Evolutionary conservation across 768 basidiomycete genomes (phyloP), one percentile per base, ranked within the genome.

Genomic region (Fomitopsis pulvina): DNA sequence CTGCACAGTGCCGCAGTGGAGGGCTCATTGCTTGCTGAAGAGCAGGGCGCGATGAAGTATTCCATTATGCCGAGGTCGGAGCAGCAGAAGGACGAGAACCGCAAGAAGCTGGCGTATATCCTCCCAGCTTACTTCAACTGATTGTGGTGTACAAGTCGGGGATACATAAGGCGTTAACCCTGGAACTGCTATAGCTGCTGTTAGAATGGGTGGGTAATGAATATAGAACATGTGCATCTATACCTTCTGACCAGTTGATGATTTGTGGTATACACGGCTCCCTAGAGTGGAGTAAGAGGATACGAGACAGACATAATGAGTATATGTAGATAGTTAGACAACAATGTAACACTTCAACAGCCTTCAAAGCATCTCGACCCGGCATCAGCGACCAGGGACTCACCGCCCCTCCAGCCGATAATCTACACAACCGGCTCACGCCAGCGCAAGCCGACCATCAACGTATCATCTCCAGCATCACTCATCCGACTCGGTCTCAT

Each of bases 21-120:
- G 30, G 77, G 76, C 3, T 67, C 77, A 48, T 62, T 88, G 38
- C 71, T 91, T 50, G 72, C 76, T 4, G 80, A 87, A 48, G 87
- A 88, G 58, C 75, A 69, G 14, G 94, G 92, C 9, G 75, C 72
- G n/a, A 96, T 96, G 94, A 73, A 79, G 57, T 86, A 78, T 61
- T 80, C 87, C 32, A 86, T 94, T 66, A 87, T 95, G 82, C 89
- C 89, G 9, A 71, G 71, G 30, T 72, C 78, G 0, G 75, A 66
- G 40, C 65, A 72, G 45, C 77, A 77, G 60, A 77, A 71, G 22
- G 69, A 70, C 3, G 83, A 79, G 54, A 84, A 90, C 57, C 68
- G 74, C 51, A 65, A 77, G 67, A 91, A 83, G 67, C 71, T 95
- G 40, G 73, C 76, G 25, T 94, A 72, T 67, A 72, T 96, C 56